Conservation (phyloP, 768 basidiomycete genomes). For the Mycena venus region DNA sequence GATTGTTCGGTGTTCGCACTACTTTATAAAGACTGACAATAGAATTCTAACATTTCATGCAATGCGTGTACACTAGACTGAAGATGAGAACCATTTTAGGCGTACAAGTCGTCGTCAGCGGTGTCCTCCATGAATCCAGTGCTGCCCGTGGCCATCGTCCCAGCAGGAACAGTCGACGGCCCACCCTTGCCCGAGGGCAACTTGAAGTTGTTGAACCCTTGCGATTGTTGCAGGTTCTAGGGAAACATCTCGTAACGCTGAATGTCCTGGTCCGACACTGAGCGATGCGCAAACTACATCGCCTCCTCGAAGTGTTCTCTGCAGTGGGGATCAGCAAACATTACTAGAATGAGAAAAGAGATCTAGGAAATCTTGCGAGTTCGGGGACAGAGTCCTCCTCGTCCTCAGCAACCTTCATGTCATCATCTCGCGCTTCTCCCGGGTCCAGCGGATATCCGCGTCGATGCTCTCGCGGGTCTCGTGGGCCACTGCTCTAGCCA, state of each 20-base stretch:
- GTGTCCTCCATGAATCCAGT: too few relatives aligned
- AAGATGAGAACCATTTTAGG: too few relatives aligned
- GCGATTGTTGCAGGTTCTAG: slow-evolving; percentile 93
- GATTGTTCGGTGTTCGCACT: too few relatives aligned
- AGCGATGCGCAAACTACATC: slow-evolving; percentile 97
- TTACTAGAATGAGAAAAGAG: not conserved
- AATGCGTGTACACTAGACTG: too few relatives aligned
- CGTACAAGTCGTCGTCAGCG: slow-evolving; percentile 1
- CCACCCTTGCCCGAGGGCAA: slow-evolving; percentile 86
- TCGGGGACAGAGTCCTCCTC: slow-evolving; percentile 92
- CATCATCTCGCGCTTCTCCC: slow-evolving; percentile 85
- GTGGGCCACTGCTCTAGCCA: slow-evolving; percentile 99
- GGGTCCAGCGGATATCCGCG: slow-evolving; percentile 82
- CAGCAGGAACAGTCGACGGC: slow-evolving; percentile 49
- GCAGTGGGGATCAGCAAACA: slow-evolving; percentile 26
- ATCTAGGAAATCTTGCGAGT: slow-evolving; percentile 74
- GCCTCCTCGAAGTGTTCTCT: slow-evolving; percentile 98
- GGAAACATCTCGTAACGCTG: slow-evolving; percentile 99
- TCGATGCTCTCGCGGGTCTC: slow-evolving; percentile 98
- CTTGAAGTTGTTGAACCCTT: slow-evolving; percentile 95
- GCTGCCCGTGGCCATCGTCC: slow-evolving; percentile 44
- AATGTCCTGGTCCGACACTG: slow-evolving; percentile 96
- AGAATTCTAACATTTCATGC: too few relatives aligned
- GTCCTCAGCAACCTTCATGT: slow-evolving; percentile 75
- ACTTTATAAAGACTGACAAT: too few relatives aligned